phyloP scores from a whole-genome alignment of 2,329 filamentous ascomycete species.

The Salinomyces thailandicus region DNA sequence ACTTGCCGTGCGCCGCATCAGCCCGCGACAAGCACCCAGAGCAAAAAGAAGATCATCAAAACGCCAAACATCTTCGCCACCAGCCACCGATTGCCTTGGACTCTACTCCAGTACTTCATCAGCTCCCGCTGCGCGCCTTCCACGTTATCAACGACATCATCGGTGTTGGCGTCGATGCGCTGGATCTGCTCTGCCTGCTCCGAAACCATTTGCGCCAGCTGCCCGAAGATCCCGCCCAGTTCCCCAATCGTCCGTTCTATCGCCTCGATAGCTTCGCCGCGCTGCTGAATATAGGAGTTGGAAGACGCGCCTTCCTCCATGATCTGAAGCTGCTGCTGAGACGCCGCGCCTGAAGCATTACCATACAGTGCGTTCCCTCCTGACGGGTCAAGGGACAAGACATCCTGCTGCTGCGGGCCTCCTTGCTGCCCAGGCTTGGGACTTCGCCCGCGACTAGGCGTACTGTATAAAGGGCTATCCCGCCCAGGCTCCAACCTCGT shows the following conservation, averaged over 20 bases:
- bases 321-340: constrained; percentile 71
- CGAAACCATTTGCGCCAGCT: constrained; percentile 90
- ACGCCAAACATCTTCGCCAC: constrained; percentile 79
- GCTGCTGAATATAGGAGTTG: constrained; percentile 84
- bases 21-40: constrained; percentile 28
- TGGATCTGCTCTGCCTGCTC: constrained; percentile 98
- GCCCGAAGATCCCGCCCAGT: constrained; percentile 83
- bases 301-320: constrained; percentile 85
- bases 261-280: constrained; percentile 90
- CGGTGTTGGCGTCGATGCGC: constrained; percentile 91
- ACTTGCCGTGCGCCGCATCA: too few species aligned
- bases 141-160: constrained; percentile 98
- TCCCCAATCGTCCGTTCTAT: constrained; percentile 94
- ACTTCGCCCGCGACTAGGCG: constrained; percentile 50
- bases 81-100: constrained; percentile 91
- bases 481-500: constrained; percentile 39
- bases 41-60: constrained; percentile 64
- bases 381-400: constrained; percentile 46
- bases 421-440: constrained; percentile 31
- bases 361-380: constrained; percentile 31
- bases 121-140: constrained; percentile 88
- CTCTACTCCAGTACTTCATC: constrained; percentile 91
- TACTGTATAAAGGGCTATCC: constrained; percentile 62
- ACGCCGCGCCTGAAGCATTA: constrained; percentile 40
- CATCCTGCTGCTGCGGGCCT: constrained; percentile 14